Evolutionary conservation across 2,329 filamentous ascomycete species (phyloP).

Genomic region (Cryphonectria radicalis): DNA sequence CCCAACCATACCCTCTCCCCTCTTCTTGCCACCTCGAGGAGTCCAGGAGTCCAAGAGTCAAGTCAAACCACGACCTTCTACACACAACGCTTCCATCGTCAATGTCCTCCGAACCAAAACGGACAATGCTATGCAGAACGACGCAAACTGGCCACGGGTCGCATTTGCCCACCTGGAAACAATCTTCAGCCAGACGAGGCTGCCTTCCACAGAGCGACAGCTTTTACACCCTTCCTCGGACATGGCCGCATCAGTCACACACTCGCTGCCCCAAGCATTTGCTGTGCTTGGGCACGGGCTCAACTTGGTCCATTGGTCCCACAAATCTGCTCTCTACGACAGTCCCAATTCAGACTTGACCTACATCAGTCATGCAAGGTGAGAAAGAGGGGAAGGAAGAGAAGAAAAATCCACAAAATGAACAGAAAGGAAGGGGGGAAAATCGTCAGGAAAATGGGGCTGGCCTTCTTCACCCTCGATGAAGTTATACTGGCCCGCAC

Average conservation of each 20-base stretch:
- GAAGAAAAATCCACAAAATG: background rate
- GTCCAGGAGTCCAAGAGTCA: conserved; percentile 23
- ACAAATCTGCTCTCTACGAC: background rate
- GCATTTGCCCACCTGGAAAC: background rate
- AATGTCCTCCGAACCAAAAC: conserved; percentile 5
- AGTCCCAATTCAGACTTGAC: background rate
- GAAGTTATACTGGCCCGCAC: background rate
- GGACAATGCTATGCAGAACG: conserved; percentile 2
- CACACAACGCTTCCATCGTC: background rate
- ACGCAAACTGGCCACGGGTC: background rate
- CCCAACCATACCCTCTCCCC: conserved; percentile 10
- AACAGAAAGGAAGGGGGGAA: background rate
- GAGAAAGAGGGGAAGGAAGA: background rate
- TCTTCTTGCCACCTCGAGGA: conserved; percentile 13
- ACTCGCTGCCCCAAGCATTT: background rate
- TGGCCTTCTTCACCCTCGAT: background rate
- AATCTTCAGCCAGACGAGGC: background rate
- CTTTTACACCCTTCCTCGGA: background rate
- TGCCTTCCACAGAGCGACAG: background rate
- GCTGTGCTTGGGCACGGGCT: background rate
- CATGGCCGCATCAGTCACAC: background rate
- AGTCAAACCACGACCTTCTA: conserved; percentile 4
- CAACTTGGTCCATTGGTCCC: background rate
- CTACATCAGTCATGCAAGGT: background rate
- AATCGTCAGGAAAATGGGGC: background rate